Conservation (phyloP, 176 grass and related monocot genomes). For the Oryza glaberrima region DNA sequence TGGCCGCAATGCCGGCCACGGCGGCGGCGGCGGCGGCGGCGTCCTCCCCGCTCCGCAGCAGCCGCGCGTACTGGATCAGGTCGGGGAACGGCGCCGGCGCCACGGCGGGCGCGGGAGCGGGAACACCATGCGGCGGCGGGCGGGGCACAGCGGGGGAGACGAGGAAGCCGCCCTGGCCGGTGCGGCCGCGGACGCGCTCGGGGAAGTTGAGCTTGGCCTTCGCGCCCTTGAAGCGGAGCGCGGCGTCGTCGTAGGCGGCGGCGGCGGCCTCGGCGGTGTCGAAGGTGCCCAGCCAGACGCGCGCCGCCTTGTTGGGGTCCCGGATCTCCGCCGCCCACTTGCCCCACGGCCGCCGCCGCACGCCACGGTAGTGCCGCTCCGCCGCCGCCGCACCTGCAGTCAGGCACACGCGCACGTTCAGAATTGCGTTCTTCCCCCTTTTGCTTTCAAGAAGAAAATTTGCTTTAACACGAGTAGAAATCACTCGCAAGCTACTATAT, state of each 20-base stretch:
- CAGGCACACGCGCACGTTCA: not conserved
- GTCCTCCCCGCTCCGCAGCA: constrained; percentile 39
- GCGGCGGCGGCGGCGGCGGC: not conserved
- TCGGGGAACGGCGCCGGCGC: constrained; percentile 42
- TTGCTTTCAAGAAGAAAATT: not conserved
- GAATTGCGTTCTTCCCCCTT: not conserved
- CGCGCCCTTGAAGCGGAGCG: constrained; percentile 71
- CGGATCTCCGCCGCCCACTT: constrained; percentile 90
- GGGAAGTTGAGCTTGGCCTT: constrained; percentile 92
- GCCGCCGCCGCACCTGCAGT: not conserved
- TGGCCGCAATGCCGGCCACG: no score
- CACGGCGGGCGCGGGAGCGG: not conserved
- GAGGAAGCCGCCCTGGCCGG: constrained; percentile 48
- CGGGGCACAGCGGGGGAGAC: constrained; percentile 21
- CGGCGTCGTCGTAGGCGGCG: constrained; percentile 71
- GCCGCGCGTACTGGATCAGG: constrained; percentile 63
- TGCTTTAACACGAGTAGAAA: no score
- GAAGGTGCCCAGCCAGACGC: constrained; percentile 85
- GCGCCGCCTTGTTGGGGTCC: constrained; percentile 69
- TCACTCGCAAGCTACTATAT: no score
- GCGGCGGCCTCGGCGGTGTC: constrained; percentile 75
- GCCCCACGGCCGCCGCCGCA: constrained; percentile 76
- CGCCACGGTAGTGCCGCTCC: constrained; percentile 59
- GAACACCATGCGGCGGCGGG: not conserved
- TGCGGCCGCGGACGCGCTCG: constrained; percentile 68